Percentiles rank a stretch among this genome's conserved stretches.
phyloP scores from a whole-genome alignment of 805 yeast genomes.

The Kazachstania taianensis region DNA sequence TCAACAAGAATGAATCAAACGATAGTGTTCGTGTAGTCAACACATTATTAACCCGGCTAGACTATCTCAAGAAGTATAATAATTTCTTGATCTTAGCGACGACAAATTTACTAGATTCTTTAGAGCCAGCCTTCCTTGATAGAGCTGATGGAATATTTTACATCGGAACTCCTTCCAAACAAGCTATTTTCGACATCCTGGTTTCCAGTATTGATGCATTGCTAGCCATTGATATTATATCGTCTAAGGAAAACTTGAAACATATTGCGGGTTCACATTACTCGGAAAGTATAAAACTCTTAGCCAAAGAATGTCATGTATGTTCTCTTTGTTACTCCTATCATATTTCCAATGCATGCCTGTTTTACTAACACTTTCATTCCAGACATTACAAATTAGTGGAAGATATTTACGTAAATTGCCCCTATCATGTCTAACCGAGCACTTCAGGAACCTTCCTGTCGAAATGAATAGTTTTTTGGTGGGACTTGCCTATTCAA shows the following conservation, averaged over 20 bases:
- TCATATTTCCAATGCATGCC: not conserved
- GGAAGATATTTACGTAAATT: conserved; percentile 26
- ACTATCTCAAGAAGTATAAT: conserved; percentile 28
- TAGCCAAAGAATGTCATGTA: conserved; percentile 21
- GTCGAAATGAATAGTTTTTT: conserved; percentile 17
- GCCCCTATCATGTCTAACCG: conserved; percentile 24
- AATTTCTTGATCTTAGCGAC: conserved; percentile 34
- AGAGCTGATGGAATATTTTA: conserved; percentile 32
- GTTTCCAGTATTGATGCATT: conserved; percentile 22
- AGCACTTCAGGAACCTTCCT: conserved; percentile 19
- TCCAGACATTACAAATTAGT: conserved; percentile 17
- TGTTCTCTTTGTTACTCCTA: conserved; percentile 7
- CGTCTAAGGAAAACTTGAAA: conserved; percentile 1
- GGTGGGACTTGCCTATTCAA: conserved; percentile 17
- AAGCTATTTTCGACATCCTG: conserved; percentile 26
- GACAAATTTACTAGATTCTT: conserved; percentile 30
- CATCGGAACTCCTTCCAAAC: conserved; percentile 29
- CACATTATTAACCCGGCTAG: conserved; percentile 34
- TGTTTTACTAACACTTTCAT: conserved; percentile 2
- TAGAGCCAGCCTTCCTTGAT: conserved; percentile 38
- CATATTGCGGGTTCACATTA: conserved; percentile 6
- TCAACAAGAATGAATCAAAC: conserved; percentile 33
- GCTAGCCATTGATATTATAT: conserved; percentile 10
- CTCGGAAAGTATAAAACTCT: conserved; percentile 7
- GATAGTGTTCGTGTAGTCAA: conserved; percentile 37